phyloP scores from a whole-genome alignment of 2,329 filamentous ascomycete species.

The Aspergillus intermedius region DNA sequence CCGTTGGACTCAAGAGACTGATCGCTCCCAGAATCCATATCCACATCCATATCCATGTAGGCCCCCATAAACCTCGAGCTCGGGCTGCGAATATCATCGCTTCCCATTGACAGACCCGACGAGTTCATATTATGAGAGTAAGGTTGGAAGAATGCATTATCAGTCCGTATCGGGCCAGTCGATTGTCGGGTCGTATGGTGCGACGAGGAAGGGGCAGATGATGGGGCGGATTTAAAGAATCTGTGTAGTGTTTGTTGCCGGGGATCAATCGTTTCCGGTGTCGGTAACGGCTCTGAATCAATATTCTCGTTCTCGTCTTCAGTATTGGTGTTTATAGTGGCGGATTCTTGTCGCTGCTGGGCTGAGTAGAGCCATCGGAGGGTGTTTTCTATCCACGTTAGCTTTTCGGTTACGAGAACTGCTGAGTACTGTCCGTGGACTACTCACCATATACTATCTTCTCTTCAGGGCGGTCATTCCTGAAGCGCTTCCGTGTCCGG shows the following conservation, averaged over 20 bases:
- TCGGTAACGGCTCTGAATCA: conserved; percentile 18
- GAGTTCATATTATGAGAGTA: conserved; percentile 13
- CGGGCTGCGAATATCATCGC: conserved; percentile 17
- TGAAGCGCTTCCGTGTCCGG: conserved; percentile 54
- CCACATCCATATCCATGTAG: conserved; percentile 28
- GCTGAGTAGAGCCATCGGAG: conserved; percentile 38
- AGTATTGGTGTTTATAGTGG: neutral
- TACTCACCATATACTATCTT: conserved; percentile 47
- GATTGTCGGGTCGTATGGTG: conserved; percentile 7
- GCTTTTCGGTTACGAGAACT: neutral
- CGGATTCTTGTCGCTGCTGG: conserved; percentile 24
- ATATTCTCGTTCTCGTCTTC: conserved; percentile 18
- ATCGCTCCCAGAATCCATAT: conserved; percentile 24
- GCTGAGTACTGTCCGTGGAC: neutral
- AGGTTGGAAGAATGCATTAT: conserved; percentile 14
- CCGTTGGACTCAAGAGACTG: conserved; percentile 14
- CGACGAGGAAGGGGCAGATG: conserved; percentile 9
- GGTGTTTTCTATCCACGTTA: conserved; percentile 30
- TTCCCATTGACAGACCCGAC: conserved; percentile 11
- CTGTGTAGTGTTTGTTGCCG: conserved; percentile 35
- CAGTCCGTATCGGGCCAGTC: conserved; percentile 12
- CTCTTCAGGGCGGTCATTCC: conserved; percentile 54
- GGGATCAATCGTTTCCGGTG: conserved; percentile 27
- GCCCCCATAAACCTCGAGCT: conserved; percentile 11
- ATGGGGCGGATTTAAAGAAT: conserved; percentile 31